These are phyloP conservation scores for Xylariaceae sp. DNA, from an alignment of 2,329 filamentous ascomycete genomes.

Conservation along the genomic window DNA sequence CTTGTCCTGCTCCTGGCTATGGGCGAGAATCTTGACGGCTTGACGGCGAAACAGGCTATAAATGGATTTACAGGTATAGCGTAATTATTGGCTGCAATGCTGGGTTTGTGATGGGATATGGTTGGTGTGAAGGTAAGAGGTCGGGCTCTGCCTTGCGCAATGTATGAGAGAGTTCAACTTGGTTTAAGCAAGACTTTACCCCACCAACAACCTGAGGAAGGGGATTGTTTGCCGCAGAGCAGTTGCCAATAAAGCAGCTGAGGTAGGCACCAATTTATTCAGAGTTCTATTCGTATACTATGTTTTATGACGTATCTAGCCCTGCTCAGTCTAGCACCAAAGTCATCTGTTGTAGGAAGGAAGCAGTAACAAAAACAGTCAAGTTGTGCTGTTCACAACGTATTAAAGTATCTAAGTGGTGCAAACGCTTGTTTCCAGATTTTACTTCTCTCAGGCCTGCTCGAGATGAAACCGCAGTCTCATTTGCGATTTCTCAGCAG, in stretches of 20 bases:
- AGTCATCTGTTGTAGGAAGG: no score
- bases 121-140: slow-evolving; percentile 1
- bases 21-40: slow-evolving; percentile 17
- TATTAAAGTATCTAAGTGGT: no score
- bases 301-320: slow-evolving; percentile 11
- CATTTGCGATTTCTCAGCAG: not conserved
- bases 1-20: slow-evolving; percentile 36
- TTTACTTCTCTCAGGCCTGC: no score
- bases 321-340: no score
- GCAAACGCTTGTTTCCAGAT: no score
- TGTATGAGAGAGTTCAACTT: not conserved
- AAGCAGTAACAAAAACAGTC: no score
- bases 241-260: not conserved
- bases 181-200: slow-evolving; percentile 2
- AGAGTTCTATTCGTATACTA: not conserved
- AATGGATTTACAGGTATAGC: not conserved
- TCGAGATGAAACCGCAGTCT: no score
- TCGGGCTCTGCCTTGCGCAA: slow-evolving; percentile 1
- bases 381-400: no score
- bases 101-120: no score
- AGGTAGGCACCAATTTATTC: not conserved
- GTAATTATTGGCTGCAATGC: not conserved
- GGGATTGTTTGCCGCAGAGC: not conserved
- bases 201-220: slow-evolving; percentile 5
- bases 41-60: slow-evolving; percentile 6